Base-by-base conservation (phyloP, 192 early-diverging fungal species). In the Dispira parvispora region DNA sequence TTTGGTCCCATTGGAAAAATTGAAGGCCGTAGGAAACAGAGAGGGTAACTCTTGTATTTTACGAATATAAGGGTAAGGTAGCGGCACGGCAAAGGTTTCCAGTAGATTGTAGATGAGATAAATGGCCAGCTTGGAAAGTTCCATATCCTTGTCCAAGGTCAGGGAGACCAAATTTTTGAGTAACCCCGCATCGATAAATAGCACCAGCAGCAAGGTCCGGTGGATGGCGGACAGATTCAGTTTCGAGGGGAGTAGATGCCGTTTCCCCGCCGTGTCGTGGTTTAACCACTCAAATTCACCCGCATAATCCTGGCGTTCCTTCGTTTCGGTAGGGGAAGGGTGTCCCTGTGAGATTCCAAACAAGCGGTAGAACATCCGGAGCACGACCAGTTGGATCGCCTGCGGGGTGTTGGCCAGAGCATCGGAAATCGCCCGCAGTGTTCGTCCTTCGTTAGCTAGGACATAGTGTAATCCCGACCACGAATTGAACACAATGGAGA, bases 391-490 rank as follows among this genome's bases (percentile, higher is more conserved):
- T 45, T 67, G 61, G 50, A 73, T 73, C 11, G 70, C 52, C 8
- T 70, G 68, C 25, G 55, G 55, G 8, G 66, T 70, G 68, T 71
- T 60, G 8, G 67, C 49, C 42, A 77, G 68, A 20, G 75, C 69
- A 43, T 69, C 50, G 23, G 69, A 52, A 44, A 77, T 52, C 23
- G 70, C 65, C 1, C 46, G 16, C 43, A 77, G 65, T 54, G 58
- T 67, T 18, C 65, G 60, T 26, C 72, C 69, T 2, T 68, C 62
- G 64, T 74, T 72, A 0, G 70, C 62, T 63, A 77, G 23, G 63
- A 77, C 70, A 46, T 77, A 77, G 67, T 77, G 75, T 50, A 77
- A 67, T 14, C 75, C 75, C 62, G 71, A 61, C 75, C 75, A 77
- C 52, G 72, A 77, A 56, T 77, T 77, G 21, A 77, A 63, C 18